Evolutionary conservation across 257 asterid species (phyloP), one percentile per base, ranked within the genome.

Genomic region (Nicotiana knightiana): DNA sequence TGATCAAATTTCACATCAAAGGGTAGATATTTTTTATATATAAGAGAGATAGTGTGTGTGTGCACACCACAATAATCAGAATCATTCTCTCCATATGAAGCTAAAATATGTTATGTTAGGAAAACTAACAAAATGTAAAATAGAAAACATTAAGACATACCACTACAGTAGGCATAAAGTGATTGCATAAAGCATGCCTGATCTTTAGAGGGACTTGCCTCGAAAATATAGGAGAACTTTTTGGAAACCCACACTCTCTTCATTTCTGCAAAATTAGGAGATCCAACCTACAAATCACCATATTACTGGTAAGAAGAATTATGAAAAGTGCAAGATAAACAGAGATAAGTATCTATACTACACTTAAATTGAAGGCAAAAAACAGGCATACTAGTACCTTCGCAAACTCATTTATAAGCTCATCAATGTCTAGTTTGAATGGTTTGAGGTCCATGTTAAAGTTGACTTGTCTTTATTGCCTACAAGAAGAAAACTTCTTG

Each of bases 101-200:
- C 59, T 79, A 33, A 35, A 78, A 46, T 63, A 78, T 46, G 28
- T 66, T 18, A 30, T 21, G 71, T 21, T 63, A 54, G 79, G 80
- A 18, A 70, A 63, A 28, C 35, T 21, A 76, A 26, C n/a, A 51
- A 10, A 7, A 57, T 15, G 80, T 71, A 51, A 0, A 33, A 81
- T 28, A 17, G 83, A 53, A 54, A 61, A 68, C 4, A 35, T 12
- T n/a, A 54, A 75, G 79, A 84, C 86, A 71, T 90, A 90, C 97
- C 91, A 64, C 88, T 89, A 30, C 88, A 85, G 84, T 96, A 93
- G 43, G 93, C 94, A 87, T 91, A 96, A 37, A 96, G 81, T 35
- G 99, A 91, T 90, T 93, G 98, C 97, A 93, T 88, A 86, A 96
- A 96, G 91, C 89, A 87, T 80, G 94, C 94, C 83, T 88, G 97